phyloP scores from a whole-genome alignment of 805 yeast genomes.

The Metschnikowia gruessii region DNA sequence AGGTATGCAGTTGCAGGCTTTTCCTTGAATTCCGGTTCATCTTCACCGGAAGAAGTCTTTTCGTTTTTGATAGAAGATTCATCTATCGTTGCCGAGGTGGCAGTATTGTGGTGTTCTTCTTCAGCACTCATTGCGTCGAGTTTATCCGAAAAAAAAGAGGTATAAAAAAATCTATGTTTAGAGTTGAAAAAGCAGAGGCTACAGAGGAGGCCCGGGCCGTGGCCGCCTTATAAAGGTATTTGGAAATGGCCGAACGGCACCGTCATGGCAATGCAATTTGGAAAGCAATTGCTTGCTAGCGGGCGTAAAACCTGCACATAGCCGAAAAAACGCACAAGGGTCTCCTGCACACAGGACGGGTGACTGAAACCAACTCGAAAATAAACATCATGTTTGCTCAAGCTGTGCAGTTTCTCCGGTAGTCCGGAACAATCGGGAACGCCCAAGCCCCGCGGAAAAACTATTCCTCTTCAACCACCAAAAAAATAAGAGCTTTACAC shows the following conservation, averaged over 20 bases:
- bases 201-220: background rate
- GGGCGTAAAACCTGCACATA: no score
- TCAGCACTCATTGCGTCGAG: slow-evolving; percentile 6
- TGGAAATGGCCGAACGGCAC: no score
- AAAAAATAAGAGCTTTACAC: no score
- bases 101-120: slow-evolving; percentile 6
- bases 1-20: slow-evolving; percentile 23
- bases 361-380: no score
- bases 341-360: no score
- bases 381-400: no score
- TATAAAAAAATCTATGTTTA: background rate
- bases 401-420: no score
- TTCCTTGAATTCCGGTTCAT: slow-evolving; percentile 8
- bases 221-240: slow-evolving; percentile 3
- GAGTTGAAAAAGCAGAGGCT: background rate
- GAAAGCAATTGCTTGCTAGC: slow-evolving; percentile 7
- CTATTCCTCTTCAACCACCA: no score
- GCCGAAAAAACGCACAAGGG: no score
- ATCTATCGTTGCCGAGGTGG: slow-evolving; percentile 10
- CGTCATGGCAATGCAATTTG: background rate
- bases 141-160: background rate
- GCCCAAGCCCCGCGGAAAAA: no score
- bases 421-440: no score
- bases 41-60: slow-evolving; percentile 4
- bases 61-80: slow-evolving; percentile 9